phyloP scores from a whole-genome alignment of 768 basidiomycete genomes.

The Amanita pseudoporphyria region DNA sequence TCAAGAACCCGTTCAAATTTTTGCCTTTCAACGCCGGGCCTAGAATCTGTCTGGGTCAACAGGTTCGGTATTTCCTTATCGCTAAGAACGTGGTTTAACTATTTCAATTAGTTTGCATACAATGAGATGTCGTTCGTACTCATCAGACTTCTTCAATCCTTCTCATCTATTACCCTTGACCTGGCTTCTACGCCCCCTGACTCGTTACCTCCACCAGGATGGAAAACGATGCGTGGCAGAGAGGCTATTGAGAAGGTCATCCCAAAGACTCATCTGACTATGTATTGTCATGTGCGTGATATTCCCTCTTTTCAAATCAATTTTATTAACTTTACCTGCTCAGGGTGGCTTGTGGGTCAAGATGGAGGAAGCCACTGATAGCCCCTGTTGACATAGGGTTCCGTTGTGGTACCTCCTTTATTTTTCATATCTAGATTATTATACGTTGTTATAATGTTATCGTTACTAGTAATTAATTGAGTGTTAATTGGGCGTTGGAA shows the following conservation, averaged over 20 bases:
- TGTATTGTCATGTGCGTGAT: slow-evolving; percentile 34
- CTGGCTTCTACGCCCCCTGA: slow-evolving; percentile 32
- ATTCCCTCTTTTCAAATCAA: not conserved
- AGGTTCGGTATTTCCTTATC: slow-evolving; percentile 21
- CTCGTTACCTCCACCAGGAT: slow-evolving; percentile 35
- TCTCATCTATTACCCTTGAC: slow-evolving; percentile 38
- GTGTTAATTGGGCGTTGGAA: too few relatives aligned
- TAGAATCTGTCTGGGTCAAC: slow-evolving; percentile 52
- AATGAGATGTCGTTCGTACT: slow-evolving; percentile 58
- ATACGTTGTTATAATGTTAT: too few relatives aligned
- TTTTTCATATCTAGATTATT: too few relatives aligned
- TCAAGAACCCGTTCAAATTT: slow-evolving; percentile 61
- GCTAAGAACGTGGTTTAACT: not conserved
- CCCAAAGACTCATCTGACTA: slow-evolving; percentile 45
- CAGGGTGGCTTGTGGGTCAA: slow-evolving; percentile 51
- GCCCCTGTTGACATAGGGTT: too few relatives aligned
- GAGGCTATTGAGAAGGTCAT: slow-evolving; percentile 41
- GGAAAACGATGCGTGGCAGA: slow-evolving; percentile 34
- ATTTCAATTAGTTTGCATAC: slow-evolving; percentile 39
- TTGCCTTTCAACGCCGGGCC: slow-evolving; percentile 56
- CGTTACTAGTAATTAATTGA: too few relatives aligned
- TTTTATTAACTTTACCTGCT: not conserved
- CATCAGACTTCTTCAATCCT: slow-evolving; percentile 50
- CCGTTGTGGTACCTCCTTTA: too few relatives aligned
- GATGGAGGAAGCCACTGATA: slow-evolving; percentile 28